Conservation (phyloP, 306 rosid genomes). For the Astragalus glycyphyllos region DNA sequence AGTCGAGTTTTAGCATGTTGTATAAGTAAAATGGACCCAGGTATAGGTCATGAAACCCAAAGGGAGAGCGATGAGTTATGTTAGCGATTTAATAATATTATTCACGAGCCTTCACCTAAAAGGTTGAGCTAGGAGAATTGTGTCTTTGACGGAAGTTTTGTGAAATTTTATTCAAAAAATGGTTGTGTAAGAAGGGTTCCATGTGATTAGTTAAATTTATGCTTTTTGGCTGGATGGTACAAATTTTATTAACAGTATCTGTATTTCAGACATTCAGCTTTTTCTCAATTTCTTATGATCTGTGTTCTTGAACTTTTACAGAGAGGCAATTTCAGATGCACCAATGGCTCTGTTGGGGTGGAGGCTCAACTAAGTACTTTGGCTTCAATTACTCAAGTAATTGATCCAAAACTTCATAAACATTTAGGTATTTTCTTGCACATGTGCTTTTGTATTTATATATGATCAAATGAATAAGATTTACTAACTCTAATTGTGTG, state of each 20-base stretch:
- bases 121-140: conserved; percentile 14
- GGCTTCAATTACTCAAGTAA: conserved; percentile 91
- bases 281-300: conserved; percentile 51
- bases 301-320: conserved; percentile 54
- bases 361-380: conserved; percentile 77
- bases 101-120: conserved; percentile 10
- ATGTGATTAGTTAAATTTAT: not conserved
- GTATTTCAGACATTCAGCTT: conserved; percentile 30
- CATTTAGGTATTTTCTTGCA: conserved; percentile 76
- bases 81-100: conserved; percentile 14
- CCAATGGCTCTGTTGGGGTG: conserved; percentile 87
- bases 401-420: conserved; percentile 97
- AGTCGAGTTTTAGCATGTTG: not conserved
- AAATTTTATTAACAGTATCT: conserved; percentile 29
- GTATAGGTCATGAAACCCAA: conserved; percentile 6
- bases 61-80: not conserved
- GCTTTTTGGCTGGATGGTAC: conserved; percentile 17
- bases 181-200: conserved; percentile 5
- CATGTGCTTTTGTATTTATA: conserved; percentile 34
- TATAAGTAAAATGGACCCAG: not conserved
- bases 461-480: conserved; percentile 31
- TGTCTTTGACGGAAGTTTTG: not conserved
- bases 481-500: conserved; percentile 15
- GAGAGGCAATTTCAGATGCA: conserved; percentile 98
- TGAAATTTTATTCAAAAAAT: conserved; percentile 30